Evolutionary conservation across 148 eudicot genomes (phyloP).

Genomic region (Chenopodium suecicum): DNA sequence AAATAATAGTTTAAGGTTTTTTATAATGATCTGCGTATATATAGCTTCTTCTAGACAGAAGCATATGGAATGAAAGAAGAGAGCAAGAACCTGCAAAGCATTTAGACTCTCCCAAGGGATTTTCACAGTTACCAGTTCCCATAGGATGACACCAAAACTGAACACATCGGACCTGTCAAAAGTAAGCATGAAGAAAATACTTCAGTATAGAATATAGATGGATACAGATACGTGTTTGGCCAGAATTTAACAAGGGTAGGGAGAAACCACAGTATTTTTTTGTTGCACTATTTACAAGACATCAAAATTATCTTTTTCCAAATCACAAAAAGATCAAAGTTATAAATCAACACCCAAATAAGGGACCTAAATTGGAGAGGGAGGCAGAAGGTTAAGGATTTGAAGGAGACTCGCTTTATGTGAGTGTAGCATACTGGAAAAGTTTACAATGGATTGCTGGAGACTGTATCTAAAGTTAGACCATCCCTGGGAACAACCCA

Average conservation of each 20-base stretch:
- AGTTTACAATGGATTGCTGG: background rate
- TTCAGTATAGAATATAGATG: background rate
- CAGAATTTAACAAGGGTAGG: background rate
- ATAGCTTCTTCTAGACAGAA: background rate
- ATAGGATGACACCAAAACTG: slow-evolving; percentile 80
- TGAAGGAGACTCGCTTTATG: background rate
- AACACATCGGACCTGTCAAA: slow-evolving; percentile 78
- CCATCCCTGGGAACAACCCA: background rate
- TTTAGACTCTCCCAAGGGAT: slow-evolving; percentile 78
- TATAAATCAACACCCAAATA: background rate
- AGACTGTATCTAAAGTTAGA: background rate
- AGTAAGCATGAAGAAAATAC: slow-evolving; percentile 1
- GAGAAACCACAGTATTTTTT: background rate
- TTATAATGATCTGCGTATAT: background rate
- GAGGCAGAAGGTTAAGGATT: background rate
- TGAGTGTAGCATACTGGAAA: background rate
- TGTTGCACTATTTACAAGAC: background rate
- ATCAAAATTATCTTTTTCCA: background rate
- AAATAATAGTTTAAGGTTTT: background rate
- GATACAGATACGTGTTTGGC: background rate
- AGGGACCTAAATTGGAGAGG: background rate
- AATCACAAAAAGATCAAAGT: background rate
- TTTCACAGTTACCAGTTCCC: slow-evolving; percentile 77
- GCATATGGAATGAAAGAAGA: background rate
- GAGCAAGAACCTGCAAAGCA: slow-evolving; percentile 57